Evolutionary conservation across 768 basidiomycete genomes (phyloP).

Genomic region (Panaeolus papilionaceus): DNA sequence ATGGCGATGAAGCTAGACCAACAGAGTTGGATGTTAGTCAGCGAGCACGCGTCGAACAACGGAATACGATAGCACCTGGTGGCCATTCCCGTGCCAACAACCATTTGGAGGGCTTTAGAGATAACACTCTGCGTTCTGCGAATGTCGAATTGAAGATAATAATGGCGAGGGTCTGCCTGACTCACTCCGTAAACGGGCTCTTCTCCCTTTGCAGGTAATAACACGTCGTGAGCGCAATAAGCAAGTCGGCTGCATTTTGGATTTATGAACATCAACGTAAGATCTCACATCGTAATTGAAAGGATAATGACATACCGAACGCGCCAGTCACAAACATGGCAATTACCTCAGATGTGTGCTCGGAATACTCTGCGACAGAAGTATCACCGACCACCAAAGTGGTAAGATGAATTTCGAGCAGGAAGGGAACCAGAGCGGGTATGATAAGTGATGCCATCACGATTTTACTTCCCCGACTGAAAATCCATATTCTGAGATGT

Average conservation of each 20-base stretch:
- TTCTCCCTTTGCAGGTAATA: neutral
- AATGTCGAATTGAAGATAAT: neutral
- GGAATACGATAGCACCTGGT: neutral
- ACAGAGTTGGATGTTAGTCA: neutral
- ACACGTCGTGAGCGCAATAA: neutral
- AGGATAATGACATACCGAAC: neutral
- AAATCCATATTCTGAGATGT: neutral
- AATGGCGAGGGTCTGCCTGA: no score
- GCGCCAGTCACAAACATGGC: conserved; percentile 1
- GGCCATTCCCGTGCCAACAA: neutral
- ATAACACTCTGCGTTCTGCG: neutral
- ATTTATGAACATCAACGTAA: no score
- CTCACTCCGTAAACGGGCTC: no score
- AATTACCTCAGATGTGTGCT: neutral
- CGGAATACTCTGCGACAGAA: neutral
- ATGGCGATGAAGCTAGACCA: neutral
- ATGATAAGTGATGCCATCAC: neutral
- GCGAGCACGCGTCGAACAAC: no score
- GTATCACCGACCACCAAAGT: neutral
- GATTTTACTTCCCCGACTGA: neutral
- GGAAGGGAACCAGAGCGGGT: neutral
- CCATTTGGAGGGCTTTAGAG: neutral
- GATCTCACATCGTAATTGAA: neutral
- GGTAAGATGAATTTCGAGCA: neutral
- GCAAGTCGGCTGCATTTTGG: neutral